A percentile compares a stretch with the other conserved stretches of the same genome.
phyloP scores from a whole-genome alignment of 2,329 filamentous ascomycete genomes.

The Raffaelea ambrosiae region DNA sequence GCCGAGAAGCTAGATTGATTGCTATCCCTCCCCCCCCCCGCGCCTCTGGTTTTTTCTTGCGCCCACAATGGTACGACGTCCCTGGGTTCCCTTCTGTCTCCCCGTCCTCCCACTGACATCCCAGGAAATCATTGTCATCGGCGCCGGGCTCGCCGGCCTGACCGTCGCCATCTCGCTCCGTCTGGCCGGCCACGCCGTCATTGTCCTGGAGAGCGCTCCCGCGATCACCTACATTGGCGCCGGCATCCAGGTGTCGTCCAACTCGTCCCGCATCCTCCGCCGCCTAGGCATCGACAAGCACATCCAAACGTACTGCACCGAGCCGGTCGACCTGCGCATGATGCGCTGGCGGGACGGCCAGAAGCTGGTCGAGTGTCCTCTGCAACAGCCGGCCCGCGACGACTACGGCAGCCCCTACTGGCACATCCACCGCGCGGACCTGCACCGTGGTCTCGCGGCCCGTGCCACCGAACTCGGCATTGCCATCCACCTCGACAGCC shows the following conservation, averaged over 20 bases:
- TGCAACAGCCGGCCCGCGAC: too few species aligned
- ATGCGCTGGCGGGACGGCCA: too few species aligned
- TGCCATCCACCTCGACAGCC: conserved; percentile 4
- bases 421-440: conserved; percentile 11
- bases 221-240: conserved; percentile 29
- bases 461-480: conserved; percentile 8
- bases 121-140: conserved; percentile 15
- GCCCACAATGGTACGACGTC: neutral
- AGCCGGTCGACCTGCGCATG: too few species aligned
- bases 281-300: conserved; percentile 40
- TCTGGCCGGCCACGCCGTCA: conserved; percentile 8
- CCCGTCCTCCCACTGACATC: neutral
- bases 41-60: too few species aligned
- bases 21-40: too few species aligned
- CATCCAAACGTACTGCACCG: too few species aligned
- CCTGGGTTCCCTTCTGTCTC: neutral
- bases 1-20: too few species aligned
- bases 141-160: conserved; percentile 12
- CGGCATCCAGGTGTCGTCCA: conserved; percentile 45
- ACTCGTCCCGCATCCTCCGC: conserved; percentile 38
- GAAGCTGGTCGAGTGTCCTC: too few species aligned
- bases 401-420: conserved; percentile 35
- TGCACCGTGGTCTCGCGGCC: conserved; percentile 8
- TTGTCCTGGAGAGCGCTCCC: conserved; percentile 20
- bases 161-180: conserved; percentile 10